Evolutionary conservation across 352 stramenopile genomes (phyloP).

Genomic region (Globisporangium barbulae): DNA sequence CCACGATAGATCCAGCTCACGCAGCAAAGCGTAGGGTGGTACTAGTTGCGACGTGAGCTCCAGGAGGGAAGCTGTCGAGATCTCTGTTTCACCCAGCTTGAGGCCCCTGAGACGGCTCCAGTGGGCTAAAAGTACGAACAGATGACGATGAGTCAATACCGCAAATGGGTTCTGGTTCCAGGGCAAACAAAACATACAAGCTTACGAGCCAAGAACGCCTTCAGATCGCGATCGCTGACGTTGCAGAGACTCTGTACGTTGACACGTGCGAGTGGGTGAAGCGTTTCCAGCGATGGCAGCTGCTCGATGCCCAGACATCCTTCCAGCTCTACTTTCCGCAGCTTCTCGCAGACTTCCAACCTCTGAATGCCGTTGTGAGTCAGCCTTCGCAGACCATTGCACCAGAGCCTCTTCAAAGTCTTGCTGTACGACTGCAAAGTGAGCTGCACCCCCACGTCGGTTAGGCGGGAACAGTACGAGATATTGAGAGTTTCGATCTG

Average conservation of each 20-base stretch:
- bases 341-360: conserved; percentile 9
- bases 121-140: conserved; percentile 5
- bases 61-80: conserved; percentile 11
- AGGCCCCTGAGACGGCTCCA: conserved; percentile 9
- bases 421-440: neutral
- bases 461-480: conserved; percentile 14
- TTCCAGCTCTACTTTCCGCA: conserved; percentile 18
- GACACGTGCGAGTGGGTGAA: conserved; percentile 8
- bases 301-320: conserved; percentile 14
- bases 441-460: neutral
- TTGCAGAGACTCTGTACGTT: conserved; percentile 17
- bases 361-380: conserved; percentile 2
- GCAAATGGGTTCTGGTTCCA: neutral
- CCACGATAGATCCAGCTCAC: conserved; percentile 24
- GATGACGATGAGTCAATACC: neutral
- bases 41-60: neutral
- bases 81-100: conserved; percentile 18
- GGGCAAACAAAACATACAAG: neutral
- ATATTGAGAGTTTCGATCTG: conserved; percentile 5
- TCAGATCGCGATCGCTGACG: conserved; percentile 9
- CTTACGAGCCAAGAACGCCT: conserved; percentile 11
- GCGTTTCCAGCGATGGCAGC: conserved; percentile 6
- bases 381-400: conserved; percentile 16
- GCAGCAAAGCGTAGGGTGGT: neutral
- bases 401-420: conserved; percentile 11